Evolutionary conservation across 371 early-diverging fungal species (phyloP), one percentile per base, ranked within the genome.

Genomic region (Basidiobolus meristosporus): DNA sequence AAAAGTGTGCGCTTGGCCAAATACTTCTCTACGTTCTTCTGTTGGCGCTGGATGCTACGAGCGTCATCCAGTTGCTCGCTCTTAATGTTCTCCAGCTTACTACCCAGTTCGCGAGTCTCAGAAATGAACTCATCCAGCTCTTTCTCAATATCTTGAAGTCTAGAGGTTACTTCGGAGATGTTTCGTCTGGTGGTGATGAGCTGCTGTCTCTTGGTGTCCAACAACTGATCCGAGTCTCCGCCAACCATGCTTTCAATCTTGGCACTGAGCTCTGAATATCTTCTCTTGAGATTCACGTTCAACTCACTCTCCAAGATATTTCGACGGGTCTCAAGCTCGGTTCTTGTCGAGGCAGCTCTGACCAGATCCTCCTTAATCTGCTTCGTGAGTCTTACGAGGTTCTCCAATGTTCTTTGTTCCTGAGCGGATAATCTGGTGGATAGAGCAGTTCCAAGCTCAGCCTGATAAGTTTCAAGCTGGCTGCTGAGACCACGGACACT

Each of bases 1-100:
- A 89, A 57, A 36, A 88, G 53, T 31, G 74, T 68, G 39, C 82
- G 64, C 45, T 79, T 76, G 15, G 84, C 63, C 32, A 87, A 51
- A 51, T 79, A 86, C 38, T 75, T 70, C 41, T 84, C 83, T 14
- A 80, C 53, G 31, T 62, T 58, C 43, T 78, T 72, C 46, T 84
- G 79, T 23, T 70, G 64, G 22, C 53, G 45, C 22, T 56, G 48
- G 44, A 63, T 22, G 11, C 42, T 45, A 21, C 56, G 53, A 0
- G 44, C 23, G 9, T 54, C 63, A 22, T 69, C 59, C 23, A 36
- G 35, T 53, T 65, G 71, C 14, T 59, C 61, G 14, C 52, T 45
- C 70, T 70, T n/a, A n/a, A 40, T 11, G 14, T 6, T 30, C 10
- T 11, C 28, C 12, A 32, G 16, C 20, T 23, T 31, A 34, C 12